phyloP scores from a whole-genome alignment of 768 basidiomycete species.

The Terana coerulea region DNA sequence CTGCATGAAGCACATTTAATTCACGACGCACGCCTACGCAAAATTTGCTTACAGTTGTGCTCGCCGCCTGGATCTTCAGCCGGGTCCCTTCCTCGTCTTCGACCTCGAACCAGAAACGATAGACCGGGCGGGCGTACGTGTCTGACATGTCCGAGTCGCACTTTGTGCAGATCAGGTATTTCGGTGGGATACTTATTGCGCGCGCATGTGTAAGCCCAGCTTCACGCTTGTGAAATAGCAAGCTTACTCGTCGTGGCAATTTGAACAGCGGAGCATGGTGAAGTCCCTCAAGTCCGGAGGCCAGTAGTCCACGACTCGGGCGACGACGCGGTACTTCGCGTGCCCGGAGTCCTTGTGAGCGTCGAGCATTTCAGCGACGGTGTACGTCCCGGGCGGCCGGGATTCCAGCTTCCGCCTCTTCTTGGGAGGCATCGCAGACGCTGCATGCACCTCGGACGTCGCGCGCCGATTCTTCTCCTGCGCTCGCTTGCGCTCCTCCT shows the following conservation, averaged over 20 bases:
- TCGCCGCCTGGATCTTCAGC: constrained; percentile 26
- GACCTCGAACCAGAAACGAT: constrained; percentile 45
- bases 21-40: too few relatives aligned
- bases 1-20: background rate
- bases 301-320: constrained; percentile 51
- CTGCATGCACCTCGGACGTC: background rate
- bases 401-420: background rate
- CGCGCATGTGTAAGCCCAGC: background rate
- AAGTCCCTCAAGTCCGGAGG: constrained; percentile 48
- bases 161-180: constrained; percentile 37
- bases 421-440: background rate
- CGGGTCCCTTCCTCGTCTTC: constrained; percentile 44
- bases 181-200: constrained; percentile 34
- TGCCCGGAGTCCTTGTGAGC: constrained; percentile 24
- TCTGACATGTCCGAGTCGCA: constrained; percentile 51
- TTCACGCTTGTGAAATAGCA: background rate
- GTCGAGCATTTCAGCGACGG: constrained; percentile 36
- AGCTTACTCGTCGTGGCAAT: constrained; percentile 49
- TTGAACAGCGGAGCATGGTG: constrained; percentile 45
- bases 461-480: background rate
- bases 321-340: constrained; percentile 40
- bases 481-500: too few relatives aligned
- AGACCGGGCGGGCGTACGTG: constrained; percentile 41
- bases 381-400: constrained; percentile 10
- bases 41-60: background rate